phyloP scores from a whole-genome alignment of 2,329 filamentous ascomycete species.

The Neopestalotiopsis sp. region DNA sequence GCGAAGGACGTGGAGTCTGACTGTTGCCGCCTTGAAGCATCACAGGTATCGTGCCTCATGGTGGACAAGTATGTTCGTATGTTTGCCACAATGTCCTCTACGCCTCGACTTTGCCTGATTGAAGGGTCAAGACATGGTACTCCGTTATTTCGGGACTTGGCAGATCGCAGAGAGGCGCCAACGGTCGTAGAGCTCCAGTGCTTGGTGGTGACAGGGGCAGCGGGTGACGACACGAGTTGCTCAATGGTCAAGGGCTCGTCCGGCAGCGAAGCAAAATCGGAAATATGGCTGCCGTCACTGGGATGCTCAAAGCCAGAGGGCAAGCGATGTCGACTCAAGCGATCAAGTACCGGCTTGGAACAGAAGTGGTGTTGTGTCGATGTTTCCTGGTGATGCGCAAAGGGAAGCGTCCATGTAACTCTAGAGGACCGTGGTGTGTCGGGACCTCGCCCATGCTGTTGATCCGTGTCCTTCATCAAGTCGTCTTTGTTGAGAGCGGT shows the following conservation, averaged over 20 bases:
- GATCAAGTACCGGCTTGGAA: conserved; percentile 2
- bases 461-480: neutral
- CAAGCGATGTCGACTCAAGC: neutral
- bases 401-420: conserved; percentile 7
- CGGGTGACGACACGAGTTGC: conserved; percentile 7
- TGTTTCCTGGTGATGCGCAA: neutral
- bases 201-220: conserved; percentile 13
- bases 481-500: neutral
- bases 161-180: neutral
- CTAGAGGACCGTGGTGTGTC: neutral
- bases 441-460: neutral
- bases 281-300: neutral
- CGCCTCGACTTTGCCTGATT: conserved; percentile 1
- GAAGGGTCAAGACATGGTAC: neutral
- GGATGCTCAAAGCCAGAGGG: neutral
- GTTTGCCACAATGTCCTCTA: conserved; percentile 30
- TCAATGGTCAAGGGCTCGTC: conserved; percentile 5
- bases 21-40: neutral
- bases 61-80: conserved; percentile 32
- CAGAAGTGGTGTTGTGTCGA: conserved; percentile 6
- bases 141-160: neutral
- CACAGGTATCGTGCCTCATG: conserved; percentile 24
- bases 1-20: neutral
- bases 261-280: neutral
- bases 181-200: conserved; percentile 13